phyloP scores from a whole-genome alignment of 179 eudicot genomes.

The Carnegiea gigantea region DNA sequence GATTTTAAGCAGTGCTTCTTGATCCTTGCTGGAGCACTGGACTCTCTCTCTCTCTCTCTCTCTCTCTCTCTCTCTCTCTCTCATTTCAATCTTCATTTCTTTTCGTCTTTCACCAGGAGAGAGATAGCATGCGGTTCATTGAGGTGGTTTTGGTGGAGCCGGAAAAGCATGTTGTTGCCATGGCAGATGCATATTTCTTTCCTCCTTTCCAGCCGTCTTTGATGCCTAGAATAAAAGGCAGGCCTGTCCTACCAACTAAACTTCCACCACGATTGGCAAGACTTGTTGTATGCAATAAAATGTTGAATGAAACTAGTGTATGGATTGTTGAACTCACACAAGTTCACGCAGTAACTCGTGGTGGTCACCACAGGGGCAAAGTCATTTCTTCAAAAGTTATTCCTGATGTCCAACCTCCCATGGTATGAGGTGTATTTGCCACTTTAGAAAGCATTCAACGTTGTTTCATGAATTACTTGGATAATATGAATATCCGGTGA shows the following conservation, averaged over 20 bases:
- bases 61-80: not conserved
- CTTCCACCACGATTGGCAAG: conserved; percentile 92
- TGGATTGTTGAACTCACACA: conserved; percentile 85
- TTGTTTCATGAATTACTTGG: not conserved
- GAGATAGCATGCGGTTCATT: conserved; percentile 93
- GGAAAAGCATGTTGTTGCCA: conserved; percentile 80
- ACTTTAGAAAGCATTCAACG: not conserved
- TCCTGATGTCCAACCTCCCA: conserved; percentile 91
- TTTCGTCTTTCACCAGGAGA: conserved; percentile 41
- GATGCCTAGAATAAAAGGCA: conserved; percentile 70
- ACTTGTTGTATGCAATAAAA: conserved; percentile 77
- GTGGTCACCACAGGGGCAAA: conserved; percentile 95
- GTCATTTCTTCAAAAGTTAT: conserved; percentile 75
- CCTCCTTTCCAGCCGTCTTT: conserved; percentile 93
- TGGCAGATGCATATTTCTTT: conserved; percentile 96
- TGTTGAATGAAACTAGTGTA: conserved; percentile 76
- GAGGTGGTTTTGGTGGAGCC: conserved; percentile 92
- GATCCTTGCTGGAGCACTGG: not conserved
- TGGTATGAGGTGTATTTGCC: conserved; percentile 45
- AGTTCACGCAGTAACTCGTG: conserved; percentile 91
- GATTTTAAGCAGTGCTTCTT: not conserved
- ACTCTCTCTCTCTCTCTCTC: not conserved
- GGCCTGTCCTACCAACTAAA: conserved; percentile 72
- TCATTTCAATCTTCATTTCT: not conserved
- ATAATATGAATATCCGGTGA: not conserved